Evolutionary conservation across 805 yeast species (phyloP), one percentile per base, ranked within the genome.

Genomic region (Geotrichum ghanense): DNA sequence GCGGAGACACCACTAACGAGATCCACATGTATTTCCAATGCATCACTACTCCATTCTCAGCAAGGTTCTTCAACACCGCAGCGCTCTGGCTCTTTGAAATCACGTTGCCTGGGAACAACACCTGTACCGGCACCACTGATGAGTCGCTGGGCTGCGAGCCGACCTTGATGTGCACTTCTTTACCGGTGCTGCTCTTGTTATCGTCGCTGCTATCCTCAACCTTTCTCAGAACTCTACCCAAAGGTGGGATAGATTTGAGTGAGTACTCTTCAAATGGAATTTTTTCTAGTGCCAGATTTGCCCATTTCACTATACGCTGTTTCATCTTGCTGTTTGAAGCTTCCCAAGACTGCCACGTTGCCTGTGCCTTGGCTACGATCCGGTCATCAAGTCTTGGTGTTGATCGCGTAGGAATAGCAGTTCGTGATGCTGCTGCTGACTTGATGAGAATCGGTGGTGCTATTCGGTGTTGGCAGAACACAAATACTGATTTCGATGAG

Each of bases 221-320:
- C 51, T 70, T 73, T 37, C 85, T 65, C 27, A 78, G 63, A 63
- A 84, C 72, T 27, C 80, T 68, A 31, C 67, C 63, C 48, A 75
- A 73, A 2, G 88, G 78, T 1, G 97, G 97, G 21, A 90, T 75
- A 2, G 90, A 75, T 50, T 78, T 70, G 49, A 89, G 67, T 42
- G 87, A 75, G 56, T 76, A 74, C 58, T 89, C 97, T 53, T 81
- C 79, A 76, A 90, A 89, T 2, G 90, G 86, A 4, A 84, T 76
- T 20, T 76, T 70, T 45, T 75, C 73, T 53, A 88, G 61, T 35
- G 82, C 68, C 46, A 60, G 62, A 40, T 75, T 71, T 14, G 81
- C 74, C 51, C 68, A 67, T 2, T 58, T 44, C 2, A 83, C 87
- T 41, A 88, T 72, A 46, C 68, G 71, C 52, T 73, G 67, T 61